Evolutionary conservation across 2,329 filamentous ascomycete species (phyloP).

Genomic region (Alternaria angustiovoidea): DNA sequence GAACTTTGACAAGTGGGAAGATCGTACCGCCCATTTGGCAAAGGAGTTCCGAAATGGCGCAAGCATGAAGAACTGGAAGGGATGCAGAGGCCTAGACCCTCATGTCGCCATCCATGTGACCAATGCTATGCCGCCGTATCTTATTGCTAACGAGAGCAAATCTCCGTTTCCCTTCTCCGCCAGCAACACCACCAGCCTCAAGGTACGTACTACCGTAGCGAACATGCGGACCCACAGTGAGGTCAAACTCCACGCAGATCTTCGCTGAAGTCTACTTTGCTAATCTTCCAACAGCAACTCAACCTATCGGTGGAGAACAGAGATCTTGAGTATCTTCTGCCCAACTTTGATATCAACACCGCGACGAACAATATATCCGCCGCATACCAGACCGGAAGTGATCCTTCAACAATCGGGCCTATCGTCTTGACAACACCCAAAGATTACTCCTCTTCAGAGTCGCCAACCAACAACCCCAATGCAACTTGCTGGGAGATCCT

Average conservation of each 20-base stretch:
- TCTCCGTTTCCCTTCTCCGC: conserved; percentile 59
- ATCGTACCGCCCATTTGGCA: conserved; percentile 62
- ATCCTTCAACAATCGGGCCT: conserved; percentile 25
- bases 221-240: conserved; percentile 3
- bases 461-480: conserved; percentile 24
- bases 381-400: conserved; percentile 23
- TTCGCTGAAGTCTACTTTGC: not conserved
- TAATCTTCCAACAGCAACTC: conserved; percentile 28
- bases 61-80: conserved; percentile 64
- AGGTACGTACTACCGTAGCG: conserved; percentile 25
- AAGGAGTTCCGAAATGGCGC: conserved; percentile 63
- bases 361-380: conserved; percentile 22
- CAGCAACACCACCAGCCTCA: conserved; percentile 45
- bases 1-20: conserved; percentile 60
- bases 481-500: conserved; percentile 61
- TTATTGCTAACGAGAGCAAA: conserved; percentile 59
- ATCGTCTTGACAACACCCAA: conserved; percentile 28
- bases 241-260: not conserved
- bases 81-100: conserved; percentile 62
- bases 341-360: conserved; percentile 13
- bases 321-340: conserved; percentile 42
- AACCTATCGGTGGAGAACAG: conserved; percentile 22
- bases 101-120: conserved; percentile 58
- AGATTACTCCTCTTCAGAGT: conserved; percentile 20
- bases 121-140: conserved; percentile 61